Conservation (phyloP, 2,329 filamentous ascomycete genomes). For the Microcera coccophila region DNA sequence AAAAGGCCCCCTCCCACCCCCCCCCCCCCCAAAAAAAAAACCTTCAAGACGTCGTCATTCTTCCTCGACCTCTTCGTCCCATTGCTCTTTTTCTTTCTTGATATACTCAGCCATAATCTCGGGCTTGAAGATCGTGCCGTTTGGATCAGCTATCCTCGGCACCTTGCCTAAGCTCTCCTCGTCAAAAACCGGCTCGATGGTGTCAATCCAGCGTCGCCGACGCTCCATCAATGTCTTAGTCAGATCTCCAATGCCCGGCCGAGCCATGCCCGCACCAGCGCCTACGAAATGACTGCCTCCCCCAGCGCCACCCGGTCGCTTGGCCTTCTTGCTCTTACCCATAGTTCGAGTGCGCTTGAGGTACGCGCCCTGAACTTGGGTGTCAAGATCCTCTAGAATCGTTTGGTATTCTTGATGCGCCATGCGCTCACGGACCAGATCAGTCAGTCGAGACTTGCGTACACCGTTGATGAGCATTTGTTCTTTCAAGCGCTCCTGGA, state of each 20-base stretch:
- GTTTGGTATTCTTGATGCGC: constrained; percentile 95
- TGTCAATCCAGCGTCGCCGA: constrained; percentile 82
- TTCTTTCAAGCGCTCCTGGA: constrained; percentile 78
- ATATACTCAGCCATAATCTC: constrained; percentile 69
- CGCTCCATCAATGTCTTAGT: constrained; percentile 92
- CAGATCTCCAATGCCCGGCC: constrained; percentile 83
- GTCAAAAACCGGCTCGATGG: constrained; percentile 85
- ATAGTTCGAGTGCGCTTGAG: constrained; percentile 92
- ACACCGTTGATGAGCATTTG: constrained; percentile 86
- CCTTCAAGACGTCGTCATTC: constrained; percentile 30
- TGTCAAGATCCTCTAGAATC: constrained; percentile 93
- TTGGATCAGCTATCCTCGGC: constrained; percentile 61
- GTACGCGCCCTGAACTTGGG: constrained; percentile 91
- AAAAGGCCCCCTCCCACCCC: constrained; percentile 3
- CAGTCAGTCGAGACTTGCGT: constrained; percentile 79
- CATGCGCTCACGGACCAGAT: constrained; percentile 87
- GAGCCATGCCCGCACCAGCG: constrained; percentile 59
- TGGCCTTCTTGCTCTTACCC: constrained; percentile 90
- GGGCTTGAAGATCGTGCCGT: constrained; percentile 68
- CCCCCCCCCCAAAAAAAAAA: neutral
- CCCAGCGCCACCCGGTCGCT: constrained; percentile 70
- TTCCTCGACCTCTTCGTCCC: constrained; percentile 76
- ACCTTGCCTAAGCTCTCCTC: constrained; percentile 72
- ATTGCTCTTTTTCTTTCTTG: constrained; percentile 72
- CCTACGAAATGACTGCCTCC: constrained; percentile 64